A percentile compares a stretch with the other conserved stretches of the same genome.
Conservation (phyloP, 805 yeast species). For the Grigorovia transvaalensis region DNA sequence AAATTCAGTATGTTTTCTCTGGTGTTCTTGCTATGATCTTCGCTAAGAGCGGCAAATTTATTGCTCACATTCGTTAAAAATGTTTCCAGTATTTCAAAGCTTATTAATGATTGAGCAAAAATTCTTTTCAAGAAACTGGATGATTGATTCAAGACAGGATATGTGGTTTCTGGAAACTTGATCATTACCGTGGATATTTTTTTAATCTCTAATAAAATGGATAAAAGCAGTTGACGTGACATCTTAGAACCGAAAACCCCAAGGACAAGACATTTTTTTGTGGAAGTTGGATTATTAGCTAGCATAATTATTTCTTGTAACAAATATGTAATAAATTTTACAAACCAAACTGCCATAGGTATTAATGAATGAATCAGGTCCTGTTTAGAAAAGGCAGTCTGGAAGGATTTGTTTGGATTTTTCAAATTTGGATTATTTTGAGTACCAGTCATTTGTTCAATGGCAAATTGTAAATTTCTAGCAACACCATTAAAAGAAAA, state of each 20-base stretch:
- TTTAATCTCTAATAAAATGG: conserved; percentile 56
- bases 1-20: conserved; percentile 6
- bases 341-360: conserved; percentile 82
- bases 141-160: conserved; percentile 29
- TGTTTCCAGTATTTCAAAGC: conserved; percentile 46
- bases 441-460: conserved; percentile 20
- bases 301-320: conserved; percentile 62
- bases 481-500: conserved; percentile 30
- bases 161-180: conserved; percentile 45
- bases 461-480: conserved; percentile 29
- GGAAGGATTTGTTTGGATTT: conserved; percentile 35
- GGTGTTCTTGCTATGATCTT: conserved; percentile 17
- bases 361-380: conserved; percentile 52
- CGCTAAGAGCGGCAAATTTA: conserved; percentile 21
- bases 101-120: conserved; percentile 39
- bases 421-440: conserved; percentile 7
- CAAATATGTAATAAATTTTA: conserved; percentile 62
- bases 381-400: conserved; percentile 47
- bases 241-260: conserved; percentile 59
- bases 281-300: conserved; percentile 14
- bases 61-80: conserved; percentile 49
- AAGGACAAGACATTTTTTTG: conserved; percentile 35
- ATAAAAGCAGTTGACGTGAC: conserved; percentile 55
- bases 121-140: conserved; percentile 23
- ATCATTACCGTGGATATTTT: conserved; percentile 46